Conservation (phyloP, 108 stramenopile species). For the Pseudonitzschia multistriata region DNA sequence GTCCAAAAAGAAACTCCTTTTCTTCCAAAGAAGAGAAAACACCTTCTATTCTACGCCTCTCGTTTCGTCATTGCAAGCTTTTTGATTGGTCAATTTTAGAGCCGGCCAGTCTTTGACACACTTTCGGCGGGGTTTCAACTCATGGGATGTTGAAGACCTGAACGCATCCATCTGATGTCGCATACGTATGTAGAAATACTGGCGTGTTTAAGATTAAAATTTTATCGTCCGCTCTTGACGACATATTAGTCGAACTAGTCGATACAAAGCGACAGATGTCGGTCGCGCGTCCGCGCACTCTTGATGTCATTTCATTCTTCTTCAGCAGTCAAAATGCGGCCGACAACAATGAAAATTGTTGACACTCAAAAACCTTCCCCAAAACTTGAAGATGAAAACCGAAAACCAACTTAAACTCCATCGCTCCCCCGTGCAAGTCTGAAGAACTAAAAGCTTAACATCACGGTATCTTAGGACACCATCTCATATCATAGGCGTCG, state of each 20-base stretch:
- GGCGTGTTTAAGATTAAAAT: not conserved
- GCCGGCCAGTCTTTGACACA: not conserved
- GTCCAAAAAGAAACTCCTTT: not conserved
- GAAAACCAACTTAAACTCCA: too few relatives aligned
- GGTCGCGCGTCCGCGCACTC: too few relatives aligned
- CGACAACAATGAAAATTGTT: too few relatives aligned
- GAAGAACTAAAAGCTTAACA: too few relatives aligned
- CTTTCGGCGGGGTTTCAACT: not conserved
- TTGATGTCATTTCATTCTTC: too few relatives aligned
- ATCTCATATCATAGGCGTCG: not conserved
- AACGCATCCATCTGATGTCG: not conserved
- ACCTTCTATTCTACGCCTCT: not conserved
- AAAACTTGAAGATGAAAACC: too few relatives aligned
- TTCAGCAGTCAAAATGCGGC: too few relatives aligned
- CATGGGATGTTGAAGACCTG: not conserved
- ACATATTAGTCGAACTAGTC: not conserved
- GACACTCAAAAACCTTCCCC: too few relatives aligned
- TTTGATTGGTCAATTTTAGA: slow-evolving; percentile 3
- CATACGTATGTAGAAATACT: not conserved
- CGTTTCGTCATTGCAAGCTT: not conserved
- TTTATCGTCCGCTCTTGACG: not conserved
- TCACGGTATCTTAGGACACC: too few relatives aligned
- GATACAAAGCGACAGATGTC: not conserved
- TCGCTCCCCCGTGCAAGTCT: too few relatives aligned
- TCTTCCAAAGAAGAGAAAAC: not conserved